Evolutionary conservation across 805 yeast species (phyloP), one percentile per base, ranked within the genome.

Genomic region (Pichia californica): DNA sequence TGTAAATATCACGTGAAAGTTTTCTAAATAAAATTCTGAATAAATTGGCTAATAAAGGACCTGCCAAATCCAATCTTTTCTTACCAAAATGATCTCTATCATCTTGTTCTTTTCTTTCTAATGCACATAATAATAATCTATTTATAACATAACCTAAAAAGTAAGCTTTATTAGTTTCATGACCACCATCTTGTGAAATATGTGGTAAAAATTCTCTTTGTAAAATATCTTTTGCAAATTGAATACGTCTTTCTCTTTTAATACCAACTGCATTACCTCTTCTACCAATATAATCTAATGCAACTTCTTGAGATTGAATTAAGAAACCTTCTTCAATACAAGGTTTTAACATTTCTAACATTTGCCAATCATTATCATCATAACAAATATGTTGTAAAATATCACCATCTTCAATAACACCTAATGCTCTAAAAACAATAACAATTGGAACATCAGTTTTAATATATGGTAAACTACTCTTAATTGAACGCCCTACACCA

Each of bases 61-160:
- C 99, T 39, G 99, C 99, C 66, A 93, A 79, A 73, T 93, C 99
- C 64, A 93, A 78, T 70, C 99, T 82, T 70, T 93, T 93, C 67
- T 89, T 93, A 65, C 99, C 99, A 66, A 93, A 93, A 69, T 93
- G 99, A 71, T 93, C 99, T 76, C 99, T 88, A 69, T 93, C 99
- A 66, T 93, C 99, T 49, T 93, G 95, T 63, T 91, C 98, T 55
- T 89, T 88, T 73, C 99, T 83, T 63, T 89, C 99, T 53, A 93
- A 73, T 25, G 99, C 98, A 74, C 96, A 89, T 47, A 93, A 73
- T 56, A 93, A 76, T 69, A 93, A 74, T 67, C 98, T 77, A 69
- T 93, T 95, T 45, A 93, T 95, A 93, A 93, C 91, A 69, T 93
- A 93, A 56, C 99, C 99, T 56, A 93, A 71, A 77, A 88, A 93